Conservation (phyloP, 805 yeast species). For the Millerozyma acaciae region DNA sequence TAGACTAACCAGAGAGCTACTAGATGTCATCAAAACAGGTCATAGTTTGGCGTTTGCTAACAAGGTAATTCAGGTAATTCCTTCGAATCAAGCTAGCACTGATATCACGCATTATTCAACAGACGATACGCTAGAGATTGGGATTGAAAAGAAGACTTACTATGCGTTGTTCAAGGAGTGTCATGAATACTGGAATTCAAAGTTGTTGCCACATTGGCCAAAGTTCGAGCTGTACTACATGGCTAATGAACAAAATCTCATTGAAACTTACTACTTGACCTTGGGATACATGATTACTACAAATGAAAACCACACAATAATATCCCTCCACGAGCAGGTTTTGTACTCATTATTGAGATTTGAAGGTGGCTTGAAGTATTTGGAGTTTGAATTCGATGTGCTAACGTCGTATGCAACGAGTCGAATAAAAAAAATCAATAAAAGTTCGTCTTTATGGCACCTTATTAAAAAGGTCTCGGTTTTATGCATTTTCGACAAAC, state of each 20-base stretch:
- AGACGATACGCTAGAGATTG: constrained; percentile 24
- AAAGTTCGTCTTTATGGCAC: constrained; percentile 37
- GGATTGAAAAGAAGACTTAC: constrained; percentile 27
- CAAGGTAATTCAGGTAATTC: constrained; percentile 7
- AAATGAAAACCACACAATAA: constrained; percentile 33
- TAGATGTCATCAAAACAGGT: too few species aligned
- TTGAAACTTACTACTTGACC: constrained; percentile 25
- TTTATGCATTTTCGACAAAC: constrained; percentile 9
- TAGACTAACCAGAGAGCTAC: too few species aligned
- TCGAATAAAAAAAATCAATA: constrained; percentile 31
- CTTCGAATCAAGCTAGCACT: constrained; percentile 1
- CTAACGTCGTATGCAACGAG: constrained; percentile 29
- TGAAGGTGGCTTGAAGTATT: background rate
- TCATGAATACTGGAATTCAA: constrained; percentile 25
- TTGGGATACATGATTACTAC: constrained; percentile 34
- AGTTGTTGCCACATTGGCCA: background rate
- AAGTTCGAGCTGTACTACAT: background rate
- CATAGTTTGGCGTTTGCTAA: too few species aligned
- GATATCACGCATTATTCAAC: constrained; percentile 1
- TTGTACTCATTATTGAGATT: constrained; percentile 9
- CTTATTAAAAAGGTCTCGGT: constrained; percentile 26
- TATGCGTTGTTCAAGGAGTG: constrained; percentile 28
- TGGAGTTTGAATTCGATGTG: constrained; percentile 24
- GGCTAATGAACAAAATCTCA: constrained; percentile 4
- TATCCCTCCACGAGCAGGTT: constrained; percentile 25